phyloP scores from a whole-genome alignment of 306 rosid species.

The Geum urbanum region DNA sequence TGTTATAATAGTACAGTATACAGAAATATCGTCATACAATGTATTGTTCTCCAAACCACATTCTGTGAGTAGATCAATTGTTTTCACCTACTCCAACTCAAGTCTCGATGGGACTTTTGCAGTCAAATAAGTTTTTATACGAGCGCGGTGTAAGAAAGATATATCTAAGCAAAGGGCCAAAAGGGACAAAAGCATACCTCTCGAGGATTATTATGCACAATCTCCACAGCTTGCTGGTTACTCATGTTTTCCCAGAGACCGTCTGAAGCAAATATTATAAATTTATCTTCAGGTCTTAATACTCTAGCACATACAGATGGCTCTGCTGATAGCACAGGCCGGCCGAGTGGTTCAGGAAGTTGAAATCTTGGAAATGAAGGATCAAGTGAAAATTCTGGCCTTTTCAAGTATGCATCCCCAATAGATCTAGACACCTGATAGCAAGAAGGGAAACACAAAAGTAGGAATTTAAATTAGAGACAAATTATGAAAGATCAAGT shows the following conservation, averaged over 20 bases:
- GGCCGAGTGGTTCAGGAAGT: conserved; percentile 61
- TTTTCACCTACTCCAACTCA: too few relatives aligned
- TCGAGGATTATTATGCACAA: conserved; percentile 61
- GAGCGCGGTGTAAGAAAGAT: too few relatives aligned
- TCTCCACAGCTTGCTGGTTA: conserved; percentile 72
- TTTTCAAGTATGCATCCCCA: conserved; percentile 88
- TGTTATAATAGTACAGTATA: too few relatives aligned
- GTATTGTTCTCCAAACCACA: too few relatives aligned
- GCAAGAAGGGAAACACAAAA: conserved; percentile 6
- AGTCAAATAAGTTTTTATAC: too few relatives aligned
- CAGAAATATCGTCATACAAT: too few relatives aligned
- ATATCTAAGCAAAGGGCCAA: too few relatives aligned
- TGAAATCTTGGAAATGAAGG: conserved; percentile 74
- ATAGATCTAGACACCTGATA: conserved; percentile 85
- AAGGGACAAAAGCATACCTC: conserved; percentile 30
- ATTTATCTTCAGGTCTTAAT: conserved; percentile 59
- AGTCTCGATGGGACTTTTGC: too few relatives aligned
- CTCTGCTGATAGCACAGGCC: conserved; percentile 78
- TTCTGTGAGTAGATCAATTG: too few relatives aligned
- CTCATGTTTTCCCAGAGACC: conserved; percentile 91
- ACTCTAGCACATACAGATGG: conserved; percentile 63
- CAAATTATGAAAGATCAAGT: not conserved
- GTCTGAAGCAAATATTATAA: conserved; percentile 82
- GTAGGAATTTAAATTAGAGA: conserved; percentile 12
- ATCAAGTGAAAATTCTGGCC: conserved; percentile 73